These are phyloP conservation scores for Sordariomycetes sp. DNA, from an alignment of 2,329 filamentous ascomycete species.

Conservation along the genomic window DNA sequence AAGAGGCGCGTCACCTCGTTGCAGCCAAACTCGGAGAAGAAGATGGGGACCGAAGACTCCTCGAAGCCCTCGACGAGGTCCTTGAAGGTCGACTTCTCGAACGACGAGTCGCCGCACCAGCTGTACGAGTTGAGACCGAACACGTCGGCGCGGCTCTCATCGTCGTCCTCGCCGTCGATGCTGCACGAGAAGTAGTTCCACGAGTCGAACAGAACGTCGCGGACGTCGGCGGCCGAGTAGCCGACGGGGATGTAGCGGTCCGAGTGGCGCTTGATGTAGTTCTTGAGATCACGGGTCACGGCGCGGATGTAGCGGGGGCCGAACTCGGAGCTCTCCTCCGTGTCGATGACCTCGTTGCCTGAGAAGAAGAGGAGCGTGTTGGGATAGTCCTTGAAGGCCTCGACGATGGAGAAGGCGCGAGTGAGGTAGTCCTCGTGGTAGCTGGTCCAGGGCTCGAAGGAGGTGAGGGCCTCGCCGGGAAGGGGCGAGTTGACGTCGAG, in stretches of 20 bases:
- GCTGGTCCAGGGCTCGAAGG: conserved; percentile 39
- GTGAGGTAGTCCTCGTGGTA: conserved; percentile 50
- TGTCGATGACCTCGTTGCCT: conserved; percentile 67
- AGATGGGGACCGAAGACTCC: conserved; percentile 56
- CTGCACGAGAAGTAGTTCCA: conserved; percentile 66
- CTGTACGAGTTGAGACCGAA: conserved; percentile 66
- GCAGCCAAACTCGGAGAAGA: conserved; percentile 76
- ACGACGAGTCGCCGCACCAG: conserved; percentile 56
- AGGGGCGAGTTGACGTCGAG: conserved; percentile 56
- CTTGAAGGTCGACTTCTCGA: conserved; percentile 48
- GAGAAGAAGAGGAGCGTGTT: conserved; percentile 65
- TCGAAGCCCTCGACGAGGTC: conserved; percentile 51
- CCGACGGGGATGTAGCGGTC: conserved; percentile 61
- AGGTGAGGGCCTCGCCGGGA: conserved; percentile 41
- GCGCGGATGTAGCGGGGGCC: conserved; percentile 63
- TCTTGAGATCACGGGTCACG: conserved; percentile 67
- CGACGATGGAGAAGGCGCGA: conserved; percentile 52
- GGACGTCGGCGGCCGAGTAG: conserved; percentile 72
- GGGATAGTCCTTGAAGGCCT: conserved; percentile 53
- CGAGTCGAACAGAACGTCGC: conserved; percentile 57
- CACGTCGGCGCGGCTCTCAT: conserved; percentile 56
- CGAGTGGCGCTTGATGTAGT: conserved; percentile 61
- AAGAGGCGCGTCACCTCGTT: conserved; percentile 58
- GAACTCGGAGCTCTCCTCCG: conserved; percentile 40
- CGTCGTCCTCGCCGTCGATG: conserved; percentile 33